A percentile compares a stretch with the other conserved stretches of the same genome.
phyloP scores from a whole-genome alignment of 75 land plant genomes.

The Pinus taeda region DNA sequence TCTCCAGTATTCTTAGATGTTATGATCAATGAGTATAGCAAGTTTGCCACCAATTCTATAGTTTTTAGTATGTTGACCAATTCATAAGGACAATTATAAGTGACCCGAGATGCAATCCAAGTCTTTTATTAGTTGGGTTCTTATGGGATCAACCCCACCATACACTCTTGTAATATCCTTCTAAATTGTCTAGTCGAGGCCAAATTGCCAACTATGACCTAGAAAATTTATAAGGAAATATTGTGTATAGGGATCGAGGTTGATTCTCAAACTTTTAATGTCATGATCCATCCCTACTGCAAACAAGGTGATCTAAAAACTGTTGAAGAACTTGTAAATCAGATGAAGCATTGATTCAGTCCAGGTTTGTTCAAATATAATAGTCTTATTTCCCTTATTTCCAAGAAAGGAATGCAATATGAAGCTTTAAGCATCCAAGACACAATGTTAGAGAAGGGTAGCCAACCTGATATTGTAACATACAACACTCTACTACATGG shows the following conservation, averaged over 20 bases:
- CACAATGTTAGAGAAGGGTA: constrained; percentile 46
- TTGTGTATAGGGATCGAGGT: constrained; percentile 27
- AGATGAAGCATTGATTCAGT: constrained; percentile 27
- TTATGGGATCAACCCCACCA: constrained; percentile 34
- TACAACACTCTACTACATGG: constrained; percentile 62
- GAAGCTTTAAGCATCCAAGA: constrained; percentile 52
- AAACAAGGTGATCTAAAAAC: constrained; percentile 45
- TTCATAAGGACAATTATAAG: constrained; percentile 22
- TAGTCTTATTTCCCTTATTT: constrained; percentile 49
- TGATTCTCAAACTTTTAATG: constrained; percentile 49
- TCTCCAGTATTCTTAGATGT: constrained; percentile 42
- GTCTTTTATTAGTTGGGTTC: constrained; percentile 52
- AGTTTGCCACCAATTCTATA: constrained; percentile 27
- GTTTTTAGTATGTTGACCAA: constrained; percentile 58
- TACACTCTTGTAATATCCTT: constrained; percentile 53
- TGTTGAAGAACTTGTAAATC: constrained; percentile 35
- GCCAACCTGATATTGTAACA: constrained; percentile 63
- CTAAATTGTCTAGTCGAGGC: constrained; percentile 42
- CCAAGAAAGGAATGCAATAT: constrained; percentile 60
- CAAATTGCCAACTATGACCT: constrained; percentile 34
- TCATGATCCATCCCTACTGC: constrained; percentile 56
- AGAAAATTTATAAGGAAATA: constrained; percentile 56
- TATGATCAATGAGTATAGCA: constrained; percentile 12
- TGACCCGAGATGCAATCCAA: constrained; percentile 48
- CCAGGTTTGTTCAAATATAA: constrained; percentile 61